phyloP scores from a whole-genome alignment of 768 basidiomycete genomes.

The Hericium coralloides region DNA sequence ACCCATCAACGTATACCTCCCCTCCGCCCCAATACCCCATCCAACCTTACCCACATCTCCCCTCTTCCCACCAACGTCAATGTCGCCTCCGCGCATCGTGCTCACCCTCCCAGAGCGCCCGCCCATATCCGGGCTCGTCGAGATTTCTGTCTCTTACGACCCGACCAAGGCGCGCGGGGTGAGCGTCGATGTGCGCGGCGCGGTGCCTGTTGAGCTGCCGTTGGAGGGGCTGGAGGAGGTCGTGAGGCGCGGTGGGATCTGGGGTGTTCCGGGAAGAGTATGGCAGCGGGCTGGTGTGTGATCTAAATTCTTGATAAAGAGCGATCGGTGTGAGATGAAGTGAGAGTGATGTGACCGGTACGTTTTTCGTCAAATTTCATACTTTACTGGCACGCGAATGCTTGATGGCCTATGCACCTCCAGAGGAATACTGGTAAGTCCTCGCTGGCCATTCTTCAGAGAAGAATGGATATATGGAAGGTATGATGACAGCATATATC shows the following conservation, averaged over 20 bases:
- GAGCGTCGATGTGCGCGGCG: constrained; percentile 47
- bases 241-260: constrained; percentile 60
- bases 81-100: constrained; percentile 32
- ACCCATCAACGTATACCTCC: constrained; percentile 65
- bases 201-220: constrained; percentile 38
- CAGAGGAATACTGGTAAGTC: too few species aligned
- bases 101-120: constrained; percentile 61
- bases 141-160: constrained; percentile 57
- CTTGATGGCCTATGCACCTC: too few species aligned
- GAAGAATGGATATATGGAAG: too few species aligned
- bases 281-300: constrained; percentile 25
- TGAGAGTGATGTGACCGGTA: too few species aligned
- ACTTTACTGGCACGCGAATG: too few species aligned
- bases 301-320: too few species aligned
- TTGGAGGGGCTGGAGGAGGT: constrained; percentile 56
- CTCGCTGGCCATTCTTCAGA: too few species aligned
- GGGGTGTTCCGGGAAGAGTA: constrained; percentile 61
- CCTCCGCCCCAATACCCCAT: constrained; percentile 24
- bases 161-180: constrained; percentile 45
- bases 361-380: too few species aligned
- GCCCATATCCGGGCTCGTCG: constrained; percentile 55
- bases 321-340: too few species aligned
- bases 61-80: constrained; percentile 21
- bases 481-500: too few species aligned
- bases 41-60: constrained; percentile 8